Percentiles rank a stretch among this genome's conserved stretches.
phyloP scores from a whole-genome alignment of 352 stramenopile species.

The Phytophthora rubi region DNA sequence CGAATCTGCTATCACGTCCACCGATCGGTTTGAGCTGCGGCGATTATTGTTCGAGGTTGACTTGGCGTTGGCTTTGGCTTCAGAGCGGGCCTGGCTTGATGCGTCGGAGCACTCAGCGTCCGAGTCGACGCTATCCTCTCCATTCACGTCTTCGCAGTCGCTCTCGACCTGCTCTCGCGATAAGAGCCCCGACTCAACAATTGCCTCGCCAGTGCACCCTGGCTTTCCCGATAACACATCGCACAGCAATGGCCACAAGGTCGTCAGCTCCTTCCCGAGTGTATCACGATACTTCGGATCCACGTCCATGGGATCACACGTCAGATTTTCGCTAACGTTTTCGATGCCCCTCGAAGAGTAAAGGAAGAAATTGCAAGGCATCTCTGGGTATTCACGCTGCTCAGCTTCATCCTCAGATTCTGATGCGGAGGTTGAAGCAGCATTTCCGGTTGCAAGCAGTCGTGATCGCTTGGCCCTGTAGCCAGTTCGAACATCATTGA shows the following conservation, averaged over 20 bases:
- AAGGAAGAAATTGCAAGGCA: slow-evolving; percentile 10
- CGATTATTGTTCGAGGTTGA: neutral
- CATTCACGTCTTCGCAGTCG: neutral
- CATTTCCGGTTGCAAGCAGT: neutral
- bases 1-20: slow-evolving; percentile 4
- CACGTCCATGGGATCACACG: slow-evolving; percentile 11
- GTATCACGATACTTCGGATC: neutral
- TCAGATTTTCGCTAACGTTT: neutral
- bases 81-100: neutral
- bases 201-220: slow-evolving; percentile 15
- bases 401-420: neutral
- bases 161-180: neutral
- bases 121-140: neutral
- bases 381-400: slow-evolving; percentile 10
- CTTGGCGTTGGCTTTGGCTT: slow-evolving; percentile 3
- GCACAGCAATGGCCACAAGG: slow-evolving; percentile 15
- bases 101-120: slow-evolving; percentile 7
- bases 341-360: neutral
- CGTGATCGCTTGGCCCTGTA: neutral
- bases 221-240: slow-evolving; percentile 10
- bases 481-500: neutral
- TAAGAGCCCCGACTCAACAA: slow-evolving; percentile 6
- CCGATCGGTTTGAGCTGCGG: slow-evolving; percentile 1
- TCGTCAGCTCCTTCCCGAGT: slow-evolving; percentile 3
- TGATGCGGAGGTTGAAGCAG: neutral